Percentiles rank a stretch among this genome's conserved stretches.
These are phyloP conservation scores for Coriaria nepalensis DNA, from an alignment of 306 rosid species.

Conservation along the genomic window DNA sequence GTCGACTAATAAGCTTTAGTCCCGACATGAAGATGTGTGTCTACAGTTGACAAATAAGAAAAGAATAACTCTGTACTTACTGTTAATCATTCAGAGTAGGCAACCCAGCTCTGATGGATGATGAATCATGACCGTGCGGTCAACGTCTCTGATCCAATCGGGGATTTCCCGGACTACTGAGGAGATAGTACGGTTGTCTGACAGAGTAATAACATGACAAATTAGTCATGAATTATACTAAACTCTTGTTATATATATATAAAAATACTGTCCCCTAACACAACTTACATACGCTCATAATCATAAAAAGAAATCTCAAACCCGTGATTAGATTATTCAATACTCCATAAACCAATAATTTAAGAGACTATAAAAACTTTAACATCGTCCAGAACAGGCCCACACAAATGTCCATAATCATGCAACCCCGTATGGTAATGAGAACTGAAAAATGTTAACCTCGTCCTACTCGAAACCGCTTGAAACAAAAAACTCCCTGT, in stretches of 20 bases:
- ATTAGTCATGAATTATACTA: too few species aligned
- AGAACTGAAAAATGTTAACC: conserved; percentile 36
- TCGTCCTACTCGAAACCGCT: conserved; percentile 19
- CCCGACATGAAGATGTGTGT: too few species aligned
- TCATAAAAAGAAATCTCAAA: background rate
- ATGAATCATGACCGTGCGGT: conserved; percentile 6
- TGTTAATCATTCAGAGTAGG: too few species aligned
- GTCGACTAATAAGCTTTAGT: too few species aligned
- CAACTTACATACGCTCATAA: background rate
- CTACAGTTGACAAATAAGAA: too few species aligned
- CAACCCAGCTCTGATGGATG: conserved; percentile 17
- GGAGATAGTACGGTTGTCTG: conserved; percentile 10
- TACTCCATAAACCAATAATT: too few species aligned
- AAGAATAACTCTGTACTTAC: too few species aligned
- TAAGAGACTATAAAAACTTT: conserved; percentile 21
- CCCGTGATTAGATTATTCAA: too few species aligned
- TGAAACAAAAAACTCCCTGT: conserved; percentile 30
- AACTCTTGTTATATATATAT: background rate
- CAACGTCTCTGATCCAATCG: too few species aligned
- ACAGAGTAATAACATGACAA: too few species aligned
- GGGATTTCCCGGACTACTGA: too few species aligned
- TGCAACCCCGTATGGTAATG: conserved; percentile 29
- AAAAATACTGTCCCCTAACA: background rate
- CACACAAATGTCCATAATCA: conserved; percentile 35
- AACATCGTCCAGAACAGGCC: conserved; percentile 41